Conservation (phyloP, 2,329 filamentous ascomycete species). For the Claviceps cyperi region DNA sequence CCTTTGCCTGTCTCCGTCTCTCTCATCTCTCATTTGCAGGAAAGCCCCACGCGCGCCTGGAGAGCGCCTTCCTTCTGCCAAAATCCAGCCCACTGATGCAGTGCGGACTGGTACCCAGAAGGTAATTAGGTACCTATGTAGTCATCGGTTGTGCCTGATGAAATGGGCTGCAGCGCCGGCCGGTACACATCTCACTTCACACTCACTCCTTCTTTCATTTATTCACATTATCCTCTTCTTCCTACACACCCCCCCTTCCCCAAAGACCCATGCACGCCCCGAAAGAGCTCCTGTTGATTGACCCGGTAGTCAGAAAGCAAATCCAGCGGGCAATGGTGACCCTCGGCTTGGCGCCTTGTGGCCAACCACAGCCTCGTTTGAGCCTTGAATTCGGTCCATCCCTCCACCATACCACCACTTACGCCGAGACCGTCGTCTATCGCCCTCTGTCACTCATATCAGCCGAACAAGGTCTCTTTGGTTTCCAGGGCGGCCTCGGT, state of each 20-base stretch:
- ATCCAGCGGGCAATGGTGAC: slow-evolving; percentile 7
- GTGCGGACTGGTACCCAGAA: neutral
- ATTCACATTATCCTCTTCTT: slow-evolving; percentile 1
- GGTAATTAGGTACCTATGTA: neutral
- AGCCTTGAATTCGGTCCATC: slow-evolving; percentile 11
- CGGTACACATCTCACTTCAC: neutral
- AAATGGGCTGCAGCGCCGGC: neutral
- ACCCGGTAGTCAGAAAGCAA: slow-evolving; percentile 5
- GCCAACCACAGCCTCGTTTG: slow-evolving; percentile 11
- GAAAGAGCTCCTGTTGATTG: slow-evolving; percentile 4
- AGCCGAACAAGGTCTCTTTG: slow-evolving; percentile 9
- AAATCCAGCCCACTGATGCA: neutral
- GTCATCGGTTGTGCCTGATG: neutral
- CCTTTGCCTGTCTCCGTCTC: neutral
- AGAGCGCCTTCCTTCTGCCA: slow-evolving; percentile 3
- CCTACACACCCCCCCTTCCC: neutral
- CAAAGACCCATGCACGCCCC: slow-evolving; percentile 3
- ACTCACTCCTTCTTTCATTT: slow-evolving; percentile 7
- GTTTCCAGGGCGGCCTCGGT: slow-evolving; percentile 6
- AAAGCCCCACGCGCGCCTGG: slow-evolving; percentile 1
- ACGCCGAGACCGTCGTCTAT: slow-evolving; percentile 11
- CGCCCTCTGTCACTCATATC: slow-evolving; percentile 10
- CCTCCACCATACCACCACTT: slow-evolving; percentile 8
- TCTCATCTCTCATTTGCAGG: neutral
- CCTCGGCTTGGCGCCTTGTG: slow-evolving; percentile 7